phyloP scores from a whole-genome alignment of 305 asterid species.

The Galium porrigens region DNA sequence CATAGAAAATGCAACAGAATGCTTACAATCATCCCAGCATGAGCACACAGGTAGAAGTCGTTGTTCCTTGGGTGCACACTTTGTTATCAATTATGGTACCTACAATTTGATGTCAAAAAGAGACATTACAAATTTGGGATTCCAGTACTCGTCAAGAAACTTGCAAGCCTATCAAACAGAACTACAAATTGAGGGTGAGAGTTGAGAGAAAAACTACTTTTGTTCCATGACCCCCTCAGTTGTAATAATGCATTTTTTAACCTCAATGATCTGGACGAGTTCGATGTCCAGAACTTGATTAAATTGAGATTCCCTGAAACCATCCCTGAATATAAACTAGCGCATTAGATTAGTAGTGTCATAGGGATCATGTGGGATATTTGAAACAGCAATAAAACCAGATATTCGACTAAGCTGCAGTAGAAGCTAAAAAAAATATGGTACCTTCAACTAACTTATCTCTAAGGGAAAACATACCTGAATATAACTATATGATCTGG shows the following conservation, averaged over 20 bases:
- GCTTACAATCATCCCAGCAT: conserved; percentile 80
- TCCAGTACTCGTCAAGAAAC: conserved; percentile 64
- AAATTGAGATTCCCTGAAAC: conserved; percentile 89
- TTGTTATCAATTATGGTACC: conserved; percentile 77
- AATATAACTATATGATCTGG: conserved; percentile 33
- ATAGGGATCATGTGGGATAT: neutral
- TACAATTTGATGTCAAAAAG: too few species aligned
- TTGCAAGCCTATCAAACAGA: conserved; percentile 48
- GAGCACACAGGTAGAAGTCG: conserved; percentile 86
- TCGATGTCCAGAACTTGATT: conserved; percentile 78
- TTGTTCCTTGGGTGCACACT: conserved; percentile 73
- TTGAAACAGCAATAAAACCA: neutral
- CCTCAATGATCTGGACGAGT: conserved; percentile 73
- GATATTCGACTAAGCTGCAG: neutral
- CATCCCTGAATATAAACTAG: conserved; percentile 41
- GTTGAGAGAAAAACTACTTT: neutral
- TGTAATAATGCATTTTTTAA: conserved; percentile 6
- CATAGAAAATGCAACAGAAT: neutral
- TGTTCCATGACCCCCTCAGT: neutral
- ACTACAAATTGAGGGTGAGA: neutral
- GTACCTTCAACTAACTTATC: neutral
- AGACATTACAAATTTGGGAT: conserved; percentile 55
- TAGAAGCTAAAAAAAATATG: too few species aligned
- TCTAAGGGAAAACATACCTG: conserved; percentile 15
- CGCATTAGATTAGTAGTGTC: neutral